These are phyloP conservation scores for Fraxinus dipetala DNA, from an alignment of 305 asterid genomes.

Conservation along the genomic window DNA sequence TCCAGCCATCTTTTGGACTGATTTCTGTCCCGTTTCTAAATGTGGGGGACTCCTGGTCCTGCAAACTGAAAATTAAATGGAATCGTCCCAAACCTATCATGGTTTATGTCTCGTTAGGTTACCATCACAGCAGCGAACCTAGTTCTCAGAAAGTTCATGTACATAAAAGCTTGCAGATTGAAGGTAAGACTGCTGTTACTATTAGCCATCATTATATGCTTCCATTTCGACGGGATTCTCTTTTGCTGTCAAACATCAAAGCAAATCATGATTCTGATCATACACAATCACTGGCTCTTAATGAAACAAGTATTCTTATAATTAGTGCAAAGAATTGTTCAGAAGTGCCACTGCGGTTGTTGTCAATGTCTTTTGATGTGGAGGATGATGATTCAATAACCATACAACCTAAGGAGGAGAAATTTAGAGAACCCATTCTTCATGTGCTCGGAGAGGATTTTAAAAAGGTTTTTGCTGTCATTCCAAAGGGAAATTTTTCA, in stretches of 20 bases:
- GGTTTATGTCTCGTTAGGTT: slow-evolving; percentile 92
- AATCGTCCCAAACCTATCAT: slow-evolving; percentile 94
- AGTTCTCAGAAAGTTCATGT: slow-evolving; percentile 79
- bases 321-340: slow-evolving; percentile 76
- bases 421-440: slow-evolving; percentile 40
- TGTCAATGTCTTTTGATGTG: slow-evolving; percentile 63
- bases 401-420: slow-evolving; percentile 51
- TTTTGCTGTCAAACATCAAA: slow-evolving; percentile 68
- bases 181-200: slow-evolving; percentile 76
- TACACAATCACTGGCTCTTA: slow-evolving; percentile 57
- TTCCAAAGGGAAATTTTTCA: slow-evolving; percentile 46
- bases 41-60: slow-evolving; percentile 77
- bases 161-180: slow-evolving; percentile 92
- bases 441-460: slow-evolving; percentile 90
- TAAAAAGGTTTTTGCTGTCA: slow-evolving; percentile 72
- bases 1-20: slow-evolving; percentile 95
- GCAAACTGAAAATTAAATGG: slow-evolving; percentile 91
- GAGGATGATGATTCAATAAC: slow-evolving; percentile 47
- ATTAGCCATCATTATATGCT: slow-evolving; percentile 76
- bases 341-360: slow-evolving; percentile 71
- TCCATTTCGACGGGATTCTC: slow-evolving; percentile 77
- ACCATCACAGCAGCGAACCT: slow-evolving; percentile 50
- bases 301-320: slow-evolving; percentile 68
- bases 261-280: slow-evolving; percentile 52
- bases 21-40: slow-evolving; percentile 75